A percentile compares a stretch with the other conserved stretches of the same genome.
Evolutionary conservation across 108 stramenopile genomes (phyloP).

Genomic region (Parietichytrium sp.): DNA sequence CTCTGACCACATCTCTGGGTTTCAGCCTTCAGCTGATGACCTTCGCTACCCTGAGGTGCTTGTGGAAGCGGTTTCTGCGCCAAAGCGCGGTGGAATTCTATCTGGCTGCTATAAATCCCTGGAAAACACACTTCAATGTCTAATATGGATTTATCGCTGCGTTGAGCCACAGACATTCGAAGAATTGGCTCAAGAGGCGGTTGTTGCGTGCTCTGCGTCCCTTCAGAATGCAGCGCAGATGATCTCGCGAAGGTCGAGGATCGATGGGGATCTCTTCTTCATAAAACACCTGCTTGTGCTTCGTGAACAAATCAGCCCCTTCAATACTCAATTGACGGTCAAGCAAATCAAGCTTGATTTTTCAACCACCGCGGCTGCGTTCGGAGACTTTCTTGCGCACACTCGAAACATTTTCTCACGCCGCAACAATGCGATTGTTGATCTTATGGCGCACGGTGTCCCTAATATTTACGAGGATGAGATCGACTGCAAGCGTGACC

Average conservation of each 20-base stretch:
- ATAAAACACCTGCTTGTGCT: conserved; percentile 34
- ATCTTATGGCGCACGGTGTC: neutral
- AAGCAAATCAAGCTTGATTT: conserved; percentile 20
- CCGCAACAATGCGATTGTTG: neutral
- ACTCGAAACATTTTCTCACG: conserved; percentile 11
- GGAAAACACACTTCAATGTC: neutral
- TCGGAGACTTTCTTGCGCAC: neutral
- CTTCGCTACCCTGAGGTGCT: neutral
- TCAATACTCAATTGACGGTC: neutral
- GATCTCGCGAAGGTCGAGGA: neutral
- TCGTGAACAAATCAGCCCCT: conserved; percentile 20
- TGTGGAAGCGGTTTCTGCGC: neutral
- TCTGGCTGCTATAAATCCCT: conserved; percentile 13
- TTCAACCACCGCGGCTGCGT: neutral
- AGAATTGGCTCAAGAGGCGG: conserved; percentile 8
- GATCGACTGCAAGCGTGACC: conserved; percentile 32
- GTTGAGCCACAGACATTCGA: conserved; percentile 31
- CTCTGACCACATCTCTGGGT: neutral
- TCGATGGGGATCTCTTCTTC: neutral
- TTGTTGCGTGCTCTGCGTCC: neutral
- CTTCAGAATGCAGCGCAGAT: neutral
- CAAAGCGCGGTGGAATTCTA: neutral
- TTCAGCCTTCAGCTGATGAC: neutral
- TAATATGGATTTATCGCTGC: conserved; percentile 5
- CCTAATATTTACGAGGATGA: conserved; percentile 4